Conservation (phyloP, 805 yeast genomes). For the Kuraishia borneana region DNA sequence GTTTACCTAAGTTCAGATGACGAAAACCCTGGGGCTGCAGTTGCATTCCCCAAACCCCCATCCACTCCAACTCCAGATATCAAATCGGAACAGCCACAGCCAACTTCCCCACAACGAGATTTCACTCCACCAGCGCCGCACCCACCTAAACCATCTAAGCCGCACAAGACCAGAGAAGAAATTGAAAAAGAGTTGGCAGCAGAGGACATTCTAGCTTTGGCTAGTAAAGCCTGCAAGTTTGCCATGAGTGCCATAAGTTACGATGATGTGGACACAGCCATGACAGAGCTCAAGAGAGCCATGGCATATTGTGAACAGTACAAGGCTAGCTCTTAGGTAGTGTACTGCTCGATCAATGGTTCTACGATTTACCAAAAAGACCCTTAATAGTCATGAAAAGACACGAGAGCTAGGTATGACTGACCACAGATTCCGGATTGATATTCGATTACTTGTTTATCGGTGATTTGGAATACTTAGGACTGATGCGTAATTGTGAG, state of each 20-base stretch:
- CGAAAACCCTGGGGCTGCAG: slow-evolving; percentile 7
- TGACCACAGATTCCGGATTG: too few relatives aligned
- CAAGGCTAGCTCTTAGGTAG: too few relatives aligned
- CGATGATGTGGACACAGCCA: slow-evolving; percentile 59
- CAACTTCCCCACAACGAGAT: too few relatives aligned
- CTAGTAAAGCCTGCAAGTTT: slow-evolving; percentile 57
- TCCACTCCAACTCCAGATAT: not conserved
- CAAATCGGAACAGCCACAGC: not conserved
- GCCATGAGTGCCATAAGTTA: slow-evolving; percentile 68
- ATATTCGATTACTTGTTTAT: too few relatives aligned
- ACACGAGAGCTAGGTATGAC: too few relatives aligned
- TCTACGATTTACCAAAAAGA: too few relatives aligned
- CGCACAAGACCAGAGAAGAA: not conserved
- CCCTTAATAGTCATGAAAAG: too few relatives aligned
- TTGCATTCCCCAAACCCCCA: slow-evolving; percentile 7
- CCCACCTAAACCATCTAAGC: not conserved
- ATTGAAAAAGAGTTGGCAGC: slow-evolving; percentile 11
- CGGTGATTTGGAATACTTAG: too few relatives aligned
- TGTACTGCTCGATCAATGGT: too few relatives aligned
- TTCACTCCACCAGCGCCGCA: not conserved
- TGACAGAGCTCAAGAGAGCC: slow-evolving; percentile 39
- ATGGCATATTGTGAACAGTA: slow-evolving; percentile 20
- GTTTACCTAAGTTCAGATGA: not conserved
- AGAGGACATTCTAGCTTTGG: slow-evolving; percentile 23
- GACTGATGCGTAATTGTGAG: not conserved